Evolutionary conservation across 225 moss, liverwort and hornwort species (phyloP), one percentile per base, ranked within the genome.

Genomic region (Bryum argenteum): DNA sequence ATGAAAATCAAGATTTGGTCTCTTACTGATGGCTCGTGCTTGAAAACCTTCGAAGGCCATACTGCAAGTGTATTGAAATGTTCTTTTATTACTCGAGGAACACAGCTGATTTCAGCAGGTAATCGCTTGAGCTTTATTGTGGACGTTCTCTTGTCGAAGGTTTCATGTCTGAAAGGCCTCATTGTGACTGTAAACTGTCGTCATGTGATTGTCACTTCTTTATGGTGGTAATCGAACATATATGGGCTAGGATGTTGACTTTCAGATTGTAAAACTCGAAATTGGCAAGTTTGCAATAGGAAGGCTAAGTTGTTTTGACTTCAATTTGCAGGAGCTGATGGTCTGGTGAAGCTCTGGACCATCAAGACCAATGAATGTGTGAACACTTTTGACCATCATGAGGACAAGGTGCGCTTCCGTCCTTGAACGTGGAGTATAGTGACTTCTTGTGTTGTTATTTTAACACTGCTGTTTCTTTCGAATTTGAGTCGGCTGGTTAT

Each of bases 1-100:
- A 98, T 89, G 87, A 98, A 89, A 64, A 92, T 98, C 40, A 89
- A 92, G 75, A 94, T 98, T 41, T 98, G 97, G 97, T 90, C 97
- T 37, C 87, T 98, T 23, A 72, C 79, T 3, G 97, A 98, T 79
- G 97, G 97, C 42, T 94, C 97, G 19, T 98, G 97, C 81, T 74
- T 98, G 74, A 98, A 91, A 65, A 88, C 91, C 0, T 98, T 98
- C 42, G 97, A 98, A 82, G 97, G 97, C 42, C 97, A 98, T 57
- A 98, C 94, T 2, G 94, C 92, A 15, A 97, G 94, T 79, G 97
- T 94, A n/a, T 72, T 98, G 55, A 98, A 88, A 84, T 86, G 87
- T 70, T 84, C 86, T 33, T 98, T 98, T 67, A 86, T 98, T 69
- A 92, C 94, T 55, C 83, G 88, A 67, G 94, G 94, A 71, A 98